Conservation (phyloP, 345 rosid species). For the Eucalyptus viminalis region DNA sequence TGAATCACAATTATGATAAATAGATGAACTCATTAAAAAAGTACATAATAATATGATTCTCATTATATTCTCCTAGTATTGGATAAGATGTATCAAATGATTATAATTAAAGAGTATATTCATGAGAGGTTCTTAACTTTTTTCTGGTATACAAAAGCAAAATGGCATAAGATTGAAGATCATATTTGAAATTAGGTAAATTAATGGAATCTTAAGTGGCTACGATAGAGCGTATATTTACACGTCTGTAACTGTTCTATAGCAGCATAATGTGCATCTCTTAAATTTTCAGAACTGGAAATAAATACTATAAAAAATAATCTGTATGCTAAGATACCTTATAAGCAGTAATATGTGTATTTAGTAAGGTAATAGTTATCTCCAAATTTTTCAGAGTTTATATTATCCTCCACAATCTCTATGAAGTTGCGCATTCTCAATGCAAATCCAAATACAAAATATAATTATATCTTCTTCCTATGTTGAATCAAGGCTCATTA, state of each 20-base stretch:
- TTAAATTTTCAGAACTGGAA: not conserved
- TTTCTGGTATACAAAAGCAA: not conserved
- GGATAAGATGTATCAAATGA: not conserved
- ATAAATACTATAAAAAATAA: not conserved
- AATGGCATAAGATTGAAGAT: not conserved
- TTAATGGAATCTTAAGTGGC: not conserved
- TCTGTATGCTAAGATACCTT: not conserved
- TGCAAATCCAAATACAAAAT: not conserved
- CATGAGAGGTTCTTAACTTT: not conserved
- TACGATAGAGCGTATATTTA: not conserved
- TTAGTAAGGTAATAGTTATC: not conserved
- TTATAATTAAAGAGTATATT: not conserved
- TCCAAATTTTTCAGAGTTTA: not conserved
- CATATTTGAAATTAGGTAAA: not conserved
- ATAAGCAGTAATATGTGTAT: not conserved
- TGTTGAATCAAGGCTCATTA: not conserved
- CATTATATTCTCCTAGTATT: not conserved
- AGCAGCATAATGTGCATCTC: not conserved
- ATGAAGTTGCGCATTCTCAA: not conserved
- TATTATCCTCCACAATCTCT: not conserved
- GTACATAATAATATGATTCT: not conserved
- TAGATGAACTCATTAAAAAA: not conserved
- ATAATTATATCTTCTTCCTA: not conserved
- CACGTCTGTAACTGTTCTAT: not conserved
- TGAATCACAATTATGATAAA: not conserved